Evolutionary conservation across 2,329 filamentous ascomycete species (phyloP), one percentile per base, ranked within the genome.

Genomic region (Alternaria gaisen): DNA sequence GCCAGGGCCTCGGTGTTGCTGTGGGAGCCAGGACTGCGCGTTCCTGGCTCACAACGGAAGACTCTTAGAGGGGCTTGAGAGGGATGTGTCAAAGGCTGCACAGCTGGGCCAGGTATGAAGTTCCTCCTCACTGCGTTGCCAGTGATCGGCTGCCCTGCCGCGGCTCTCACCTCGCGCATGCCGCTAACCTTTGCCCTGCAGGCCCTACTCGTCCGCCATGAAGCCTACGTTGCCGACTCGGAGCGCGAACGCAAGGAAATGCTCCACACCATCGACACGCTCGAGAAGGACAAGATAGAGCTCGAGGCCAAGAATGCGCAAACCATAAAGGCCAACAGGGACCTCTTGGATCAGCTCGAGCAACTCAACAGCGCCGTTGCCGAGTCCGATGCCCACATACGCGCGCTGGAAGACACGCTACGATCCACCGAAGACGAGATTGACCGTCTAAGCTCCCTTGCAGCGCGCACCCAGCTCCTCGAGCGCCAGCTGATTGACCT

Each of bases 211-310:
- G 88, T 91, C 66, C 91, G 94, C 72, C 94, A 99, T 86, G 94
- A 98, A 83, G 89, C 91, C 61, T 97, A 97, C 80, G 94, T 97
- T 85, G 90, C 90, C 69, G 93, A 97, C 78, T 93, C 94, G 61
- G 93, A 97, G 83, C 88, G 89, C 70, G 93, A 97, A 77, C 91
- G 94, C 62, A 82, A 85, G 63, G 87, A 90, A 63, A 88, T 97
- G 80, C 85, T 87, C 44, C 80, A 83, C 47, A 91, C 87, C 63
- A 93, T 97, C 75, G 89, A 91, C 70, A 85, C 85, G 65, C 84
- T 99, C 53, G 92, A 97, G 80, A 79, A 78, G 52, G 85, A 89
- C 68, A 97, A 97, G 81, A 69, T 77, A 54, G 73, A 74, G 46
- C 86, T 96, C 63, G 92, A 97, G 79, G 83, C 84, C 42, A 86